Base-by-base conservation (phyloP, 352 stramenopile genomes). In the Thalassiosira sp. region DNA sequence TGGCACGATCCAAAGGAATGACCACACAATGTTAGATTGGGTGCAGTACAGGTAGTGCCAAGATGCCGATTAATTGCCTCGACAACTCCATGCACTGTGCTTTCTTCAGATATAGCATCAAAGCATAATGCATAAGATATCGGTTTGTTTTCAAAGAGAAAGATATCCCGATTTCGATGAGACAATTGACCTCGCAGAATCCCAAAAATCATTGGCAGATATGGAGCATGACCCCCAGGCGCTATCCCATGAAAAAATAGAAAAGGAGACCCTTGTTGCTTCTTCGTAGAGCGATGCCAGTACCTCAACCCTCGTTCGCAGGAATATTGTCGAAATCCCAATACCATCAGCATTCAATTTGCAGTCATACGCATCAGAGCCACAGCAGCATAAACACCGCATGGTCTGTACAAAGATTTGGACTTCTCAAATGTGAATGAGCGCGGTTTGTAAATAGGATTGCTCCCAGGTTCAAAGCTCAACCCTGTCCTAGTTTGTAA, bases 231-330 rank as follows among this genome's bases (percentile, higher is more conserved):
- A 48, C 88, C 85, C 61, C 80, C 85, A 22, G 90, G 86, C 7
- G 84, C 85, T 65, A 94, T 94, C 8, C 90, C 90, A 83, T 94
- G 90, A 64, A 93, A 91, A 65, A 94, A 94, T 13, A 94, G 62
- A 7, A 91, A 70, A 7, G 89, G 87, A 13, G 58, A 53, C 31
- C 15, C 33, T 31, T 54, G 20, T 51, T 51, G 37, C 43, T 60
- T 37, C 10, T n/a, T 46, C 28, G 31, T 52, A 43, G 72, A 46
- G 33, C 81, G 67, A 57, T 89, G 79, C 86, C 86, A 91, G 57
- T 79, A 86, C 7, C 64, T 65, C 51, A 90, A 61, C 18, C 75
- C 77, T 35, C 48, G 45, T 51, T 69, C 42, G 59, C 71, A 69
- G n/a, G 72, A 66, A 48, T 85, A 72, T 35, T 58, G 51, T 58